These are phyloP conservation scores for Stagonosporopsis tanaceti DNA, from an alignment of 2,329 filamentous ascomycete species.

Conservation along the genomic window DNA sequence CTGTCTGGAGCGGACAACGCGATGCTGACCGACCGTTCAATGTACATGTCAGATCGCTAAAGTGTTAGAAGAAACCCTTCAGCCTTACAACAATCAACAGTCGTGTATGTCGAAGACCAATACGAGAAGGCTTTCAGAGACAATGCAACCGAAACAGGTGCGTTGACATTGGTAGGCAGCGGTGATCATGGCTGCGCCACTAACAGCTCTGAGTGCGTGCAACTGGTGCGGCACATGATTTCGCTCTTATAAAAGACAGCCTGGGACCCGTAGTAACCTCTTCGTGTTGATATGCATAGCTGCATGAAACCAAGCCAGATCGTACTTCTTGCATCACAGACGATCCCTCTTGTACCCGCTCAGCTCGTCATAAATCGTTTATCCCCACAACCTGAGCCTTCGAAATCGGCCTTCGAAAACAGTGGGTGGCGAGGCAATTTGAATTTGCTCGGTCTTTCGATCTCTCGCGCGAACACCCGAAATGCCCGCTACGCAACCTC, in stretches of 20 bases:
- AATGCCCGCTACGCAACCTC: constrained; percentile 15
- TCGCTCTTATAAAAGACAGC: neutral
- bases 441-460: neutral
- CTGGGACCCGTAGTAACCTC: neutral
- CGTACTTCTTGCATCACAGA: constrained; percentile 8
- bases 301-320: neutral
- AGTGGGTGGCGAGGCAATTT: neutral
- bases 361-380: constrained; percentile 9
- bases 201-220: neutral
- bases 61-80: constrained; percentile 3
- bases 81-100: constrained; percentile 1
- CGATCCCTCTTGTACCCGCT: constrained; percentile 1
- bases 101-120: neutral
- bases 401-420: neutral
- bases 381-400: neutral
- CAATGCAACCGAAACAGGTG: neutral
- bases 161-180: neutral
- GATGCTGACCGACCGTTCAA: constrained; percentile 17
- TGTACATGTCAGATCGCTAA: constrained; percentile 13
- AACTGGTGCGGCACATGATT: neutral
- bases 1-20: neutral
- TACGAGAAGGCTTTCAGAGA: neutral
- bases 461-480: too few species aligned
- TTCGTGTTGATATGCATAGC: neutral
- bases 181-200: neutral